A percentile compares a stretch with the other conserved stretches of the same genome.
These are phyloP conservation scores for Andrographis paniculata DNA, from an alignment of 305 asterid genomes.

Conservation along the genomic window DNA sequence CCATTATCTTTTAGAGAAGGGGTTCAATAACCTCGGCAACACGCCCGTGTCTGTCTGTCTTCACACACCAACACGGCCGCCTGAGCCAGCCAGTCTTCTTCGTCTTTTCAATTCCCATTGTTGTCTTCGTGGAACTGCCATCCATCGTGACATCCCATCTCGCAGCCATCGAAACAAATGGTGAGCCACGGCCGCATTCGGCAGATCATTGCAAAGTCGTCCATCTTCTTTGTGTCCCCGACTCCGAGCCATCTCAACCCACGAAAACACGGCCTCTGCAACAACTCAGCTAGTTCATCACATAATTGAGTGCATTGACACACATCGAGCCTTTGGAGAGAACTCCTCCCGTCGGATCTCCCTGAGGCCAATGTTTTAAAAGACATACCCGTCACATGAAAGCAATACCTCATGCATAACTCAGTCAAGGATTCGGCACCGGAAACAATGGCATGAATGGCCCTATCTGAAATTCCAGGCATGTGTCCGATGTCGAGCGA, in stretches of 20 bases:
- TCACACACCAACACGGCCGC: no score
- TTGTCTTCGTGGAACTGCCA: conserved; percentile 50
- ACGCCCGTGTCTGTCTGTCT: no score
- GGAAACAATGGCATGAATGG: conserved; percentile 40
- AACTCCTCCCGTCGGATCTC: conserved; percentile 20
- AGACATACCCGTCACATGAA: conserved; percentile 47
- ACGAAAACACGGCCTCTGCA: conserved; percentile 32
- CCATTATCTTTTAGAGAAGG: no score
- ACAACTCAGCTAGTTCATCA: conserved; percentile 21
- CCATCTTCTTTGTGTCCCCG: conserved; percentile 38
- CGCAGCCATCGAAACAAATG: conserved; percentile 66
- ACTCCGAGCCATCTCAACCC: conserved; percentile 74
- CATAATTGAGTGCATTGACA: conserved; percentile 41
- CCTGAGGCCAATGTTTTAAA: conserved; percentile 34
- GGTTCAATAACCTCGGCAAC: no score
- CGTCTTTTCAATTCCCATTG: not conserved
- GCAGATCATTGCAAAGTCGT: conserved; percentile 23
- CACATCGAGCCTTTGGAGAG: conserved; percentile 52
- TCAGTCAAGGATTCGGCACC: conserved; percentile 41
- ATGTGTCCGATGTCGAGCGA: conserved; percentile 57
- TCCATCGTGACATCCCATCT: conserved; percentile 76
- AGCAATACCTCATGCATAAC: conserved; percentile 61
- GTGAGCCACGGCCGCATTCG: conserved; percentile 51
- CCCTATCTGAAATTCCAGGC: conserved; percentile 67
- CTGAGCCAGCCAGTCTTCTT: no score